Base-by-base conservation (phyloP, 2,329 filamentous ascomycete species). In the Trichoderma simmonsii region DNA sequence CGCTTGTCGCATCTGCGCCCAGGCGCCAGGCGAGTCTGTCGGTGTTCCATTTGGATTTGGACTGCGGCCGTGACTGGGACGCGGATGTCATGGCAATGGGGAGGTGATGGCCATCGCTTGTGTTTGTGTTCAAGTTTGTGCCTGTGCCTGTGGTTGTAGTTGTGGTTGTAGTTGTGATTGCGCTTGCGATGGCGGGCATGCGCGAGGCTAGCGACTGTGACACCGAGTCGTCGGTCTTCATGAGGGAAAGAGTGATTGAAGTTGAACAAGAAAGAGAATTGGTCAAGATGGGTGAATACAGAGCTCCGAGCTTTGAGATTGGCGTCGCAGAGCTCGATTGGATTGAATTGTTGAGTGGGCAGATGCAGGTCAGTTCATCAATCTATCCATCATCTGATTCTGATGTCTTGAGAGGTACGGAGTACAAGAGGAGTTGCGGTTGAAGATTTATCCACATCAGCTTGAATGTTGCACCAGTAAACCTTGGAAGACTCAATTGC, bases 1-100 rank as follows among this genome's bases (percentile, higher is more conserved):
- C 94, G 77, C 91, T 91, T 59, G 88, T 81, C 26, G 88, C 81
- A 83, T 97, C 94, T 18, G 90, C 88, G 57, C 86, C 88, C 14
- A 97, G 78, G 67, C 94, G 87, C 75, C 87, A 80, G 15, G 87
- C 87, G 70, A 97, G 81, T 76, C 93, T 91, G 75, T 89, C 88
- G 28, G 93, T 95, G 80, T 97, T 97, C 92, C 93, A 95, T 81
- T 73, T 75, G 48, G 73, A 39, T n/a, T 73, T 75, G 48, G 73
- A 39, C n/a, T 51, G 39, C 15, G 34, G 15, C 28, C 65, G 64
- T 2, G 65, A 32, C 32, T 68, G 57, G 39, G 57, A 43, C 39
- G 18, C 3, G 43, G 70, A 57, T 8, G 64, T 24, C 51, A 60
- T 63, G n/a, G 62, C 12, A 26, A 59, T 24, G 32, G 56, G 24